Base-by-base conservation (phyloP, 805 yeast genomes). In the Saccharomycopsis sp. region DNA sequence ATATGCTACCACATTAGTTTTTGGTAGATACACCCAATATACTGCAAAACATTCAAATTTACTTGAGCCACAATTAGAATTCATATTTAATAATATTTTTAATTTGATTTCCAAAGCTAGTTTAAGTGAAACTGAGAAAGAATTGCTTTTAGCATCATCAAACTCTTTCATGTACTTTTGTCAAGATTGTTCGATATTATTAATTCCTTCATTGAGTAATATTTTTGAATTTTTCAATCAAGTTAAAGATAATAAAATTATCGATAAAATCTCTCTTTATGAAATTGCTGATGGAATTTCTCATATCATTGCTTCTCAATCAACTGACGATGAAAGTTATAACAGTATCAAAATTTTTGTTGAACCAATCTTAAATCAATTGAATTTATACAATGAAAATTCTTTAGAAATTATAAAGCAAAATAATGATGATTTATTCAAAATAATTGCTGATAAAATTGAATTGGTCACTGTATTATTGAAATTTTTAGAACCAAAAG, bases 11-110 rank as follows among this genome's bases (percentile, higher is more conserved):
- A 86, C 95, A 1, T 67, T 92, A 53, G 95, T 92, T 1, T 63
- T 92, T 31, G 97, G 98, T n/a, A 70, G 98, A 52, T 92, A 92
- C 58, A 84, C 97, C 2, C 86, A 82, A 61, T 92, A 98, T 96
- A 85, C 97, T 0, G 66, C 87, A 3, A 70, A 75, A 49, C 94
- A 92, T 59, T 13, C 34, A 14, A 79, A 82, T 46, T 80, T 68
- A 51, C 65, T 94, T 45, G 92, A 84, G 58, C 70, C 76, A 36
- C 95, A 88, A 58, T 67, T 92, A 42, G 77, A 80, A 47, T 92
- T 87, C 57, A 85, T 94, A 48, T 80, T 80, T 42, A 69, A 67
- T 45, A 95, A 96, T 0, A 81, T 86, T 52, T 62, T 66, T 41
- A 18, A 21, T 12, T n/a, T 14, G 4, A 20, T 18, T 13, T 12